These are phyloP conservation scores for Phoenix dactylifera DNA, from an alignment of 176 grass and related monocot genomes.

Conservation along the genomic window DNA sequence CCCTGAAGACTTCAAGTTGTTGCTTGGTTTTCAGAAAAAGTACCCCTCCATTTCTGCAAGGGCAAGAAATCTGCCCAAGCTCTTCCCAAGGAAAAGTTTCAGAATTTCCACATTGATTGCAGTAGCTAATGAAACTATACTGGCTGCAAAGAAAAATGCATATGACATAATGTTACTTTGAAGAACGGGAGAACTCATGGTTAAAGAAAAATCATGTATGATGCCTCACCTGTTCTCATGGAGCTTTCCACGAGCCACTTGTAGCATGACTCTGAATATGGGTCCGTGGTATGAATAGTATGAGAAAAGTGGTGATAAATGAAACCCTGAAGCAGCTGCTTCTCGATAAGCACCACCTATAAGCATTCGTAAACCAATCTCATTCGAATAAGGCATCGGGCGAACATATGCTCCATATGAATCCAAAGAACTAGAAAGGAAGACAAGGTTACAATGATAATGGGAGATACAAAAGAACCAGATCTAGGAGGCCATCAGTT, in stretches of 20 bases:
- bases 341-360: conserved; percentile 75
- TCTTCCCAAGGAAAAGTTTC: conserved; percentile 77
- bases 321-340: conserved; percentile 78
- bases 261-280: conserved; percentile 71
- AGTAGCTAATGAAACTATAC: conserved; percentile 83
- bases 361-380: conserved; percentile 92
- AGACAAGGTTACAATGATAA: conserved; percentile 22
- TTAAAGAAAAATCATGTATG: conserved; percentile 5
- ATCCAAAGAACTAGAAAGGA: conserved; percentile 62
- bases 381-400: conserved; percentile 91
- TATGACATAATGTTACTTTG: conserved; percentile 5
- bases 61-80: conserved; percentile 65
- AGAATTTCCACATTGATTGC: conserved; percentile 71
- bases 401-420: conserved; percentile 88
- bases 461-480: background rate
- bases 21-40: no score
- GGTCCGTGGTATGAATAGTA: conserved; percentile 83
- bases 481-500: background rate
- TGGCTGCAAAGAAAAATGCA: conserved; percentile 39
- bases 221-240: conserved; percentile 46
- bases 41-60: conserved; percentile 59
- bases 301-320: conserved; percentile 74
- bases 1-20: no score
- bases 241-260: conserved; percentile 47
- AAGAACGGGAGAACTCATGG: background rate